phyloP scores from a whole-genome alignment of 306 rosid species.

The Myrica gale region DNA sequence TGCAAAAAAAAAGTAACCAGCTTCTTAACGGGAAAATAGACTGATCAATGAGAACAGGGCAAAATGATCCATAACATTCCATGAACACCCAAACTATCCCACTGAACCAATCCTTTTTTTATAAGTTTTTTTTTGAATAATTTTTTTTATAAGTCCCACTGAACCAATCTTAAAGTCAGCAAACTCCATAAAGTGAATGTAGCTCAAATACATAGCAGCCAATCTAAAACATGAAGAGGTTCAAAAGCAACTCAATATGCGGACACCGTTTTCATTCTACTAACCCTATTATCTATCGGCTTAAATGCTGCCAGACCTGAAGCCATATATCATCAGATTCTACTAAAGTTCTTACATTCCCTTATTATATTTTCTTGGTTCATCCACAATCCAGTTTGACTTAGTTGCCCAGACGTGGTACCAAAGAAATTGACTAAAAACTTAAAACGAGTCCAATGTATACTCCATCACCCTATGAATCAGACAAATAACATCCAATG shows the following conservation, averaged over 20 bases:
- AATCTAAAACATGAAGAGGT: neutral
- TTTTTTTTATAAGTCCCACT: too few relatives aligned
- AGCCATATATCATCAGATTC: neutral
- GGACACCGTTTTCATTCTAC: neutral
- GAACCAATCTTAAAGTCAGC: constrained; percentile 15
- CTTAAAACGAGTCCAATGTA: neutral
- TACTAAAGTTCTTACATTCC: neutral
- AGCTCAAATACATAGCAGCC: neutral
- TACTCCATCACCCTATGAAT: neutral
- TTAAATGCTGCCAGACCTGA: neutral
- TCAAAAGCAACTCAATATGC: neutral
- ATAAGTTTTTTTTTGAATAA: too few relatives aligned
- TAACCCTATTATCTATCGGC: neutral
- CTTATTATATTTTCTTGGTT: neutral
- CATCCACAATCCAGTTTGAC: neutral
- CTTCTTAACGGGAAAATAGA: constrained; percentile 1
- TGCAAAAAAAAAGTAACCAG: constrained; percentile 35
- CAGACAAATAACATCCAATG: neutral
- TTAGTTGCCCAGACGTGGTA: neutral
- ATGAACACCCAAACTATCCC: neutral
- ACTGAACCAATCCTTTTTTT: too few relatives aligned
- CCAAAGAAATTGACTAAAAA: neutral
- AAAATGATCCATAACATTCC: constrained; percentile 1
- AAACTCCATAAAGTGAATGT: neutral
- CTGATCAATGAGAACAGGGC: constrained; percentile 1